These are phyloP conservation scores for Rhynchospora pubera DNA, from an alignment of 176 grass and related monocot genomes.

Conservation along the genomic window DNA sequence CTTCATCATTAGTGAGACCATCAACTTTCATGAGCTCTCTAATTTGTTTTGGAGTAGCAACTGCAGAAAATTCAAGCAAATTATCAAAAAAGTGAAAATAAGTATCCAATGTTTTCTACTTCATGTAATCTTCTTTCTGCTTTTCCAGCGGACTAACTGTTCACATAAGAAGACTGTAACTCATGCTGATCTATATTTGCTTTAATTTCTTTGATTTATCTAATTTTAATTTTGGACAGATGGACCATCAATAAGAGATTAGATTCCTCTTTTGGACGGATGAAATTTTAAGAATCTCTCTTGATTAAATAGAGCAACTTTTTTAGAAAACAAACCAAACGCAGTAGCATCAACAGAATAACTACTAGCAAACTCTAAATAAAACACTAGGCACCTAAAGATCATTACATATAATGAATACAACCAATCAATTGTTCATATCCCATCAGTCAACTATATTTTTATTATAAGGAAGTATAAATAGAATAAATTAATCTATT, in stretches of 20 bases:
- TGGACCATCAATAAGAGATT: not conserved
- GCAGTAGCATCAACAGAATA: not conserved
- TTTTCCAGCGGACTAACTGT: not conserved
- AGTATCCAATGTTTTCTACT: not conserved
- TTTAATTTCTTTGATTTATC: not conserved
- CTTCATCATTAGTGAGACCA: conserved; percentile 97
- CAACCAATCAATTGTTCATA: not conserved
- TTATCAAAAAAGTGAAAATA: not conserved
- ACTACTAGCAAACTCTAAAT: not conserved
- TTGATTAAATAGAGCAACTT: conserved; percentile 7
- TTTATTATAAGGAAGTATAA: not conserved
- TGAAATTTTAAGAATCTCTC: not conserved
- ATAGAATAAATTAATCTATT: not conserved
- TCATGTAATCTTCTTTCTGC: not conserved
- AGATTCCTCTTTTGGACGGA: not conserved
- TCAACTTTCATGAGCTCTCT: conserved; percentile 97
- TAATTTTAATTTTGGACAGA: not conserved
- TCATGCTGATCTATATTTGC: not conserved
- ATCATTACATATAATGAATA: not conserved
- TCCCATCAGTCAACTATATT: conserved; percentile 3
- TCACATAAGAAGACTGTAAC: not conserved
- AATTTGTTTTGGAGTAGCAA: conserved; percentile 95
- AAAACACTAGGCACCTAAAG: not conserved
- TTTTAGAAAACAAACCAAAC: not conserved
- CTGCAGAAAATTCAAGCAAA: conserved; percentile 32